Percentiles rank a stretch among this genome's conserved stretches.
Conservation (phyloP, 1,139 yeast species). For the Scheffersomyces lignicola region DNA sequence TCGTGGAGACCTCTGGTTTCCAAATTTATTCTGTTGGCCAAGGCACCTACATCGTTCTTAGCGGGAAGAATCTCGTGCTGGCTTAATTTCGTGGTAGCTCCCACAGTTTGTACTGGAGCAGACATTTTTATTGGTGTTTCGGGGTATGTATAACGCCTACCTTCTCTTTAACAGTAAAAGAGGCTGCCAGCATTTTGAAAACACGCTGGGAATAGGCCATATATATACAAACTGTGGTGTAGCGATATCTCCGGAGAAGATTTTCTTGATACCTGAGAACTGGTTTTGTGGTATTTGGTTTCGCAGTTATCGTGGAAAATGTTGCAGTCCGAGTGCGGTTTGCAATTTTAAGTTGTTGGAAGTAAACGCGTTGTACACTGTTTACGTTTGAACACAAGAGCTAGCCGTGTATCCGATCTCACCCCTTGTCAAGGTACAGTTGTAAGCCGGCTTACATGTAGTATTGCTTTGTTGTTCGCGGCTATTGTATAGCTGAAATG, state of each 20-base stretch:
- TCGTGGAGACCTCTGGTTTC: conserved; percentile 69
- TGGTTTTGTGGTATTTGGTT: not conserved
- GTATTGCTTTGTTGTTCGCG: not conserved
- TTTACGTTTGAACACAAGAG: no score
- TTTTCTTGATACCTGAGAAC: not conserved
- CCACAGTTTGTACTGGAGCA: conserved; percentile 16
- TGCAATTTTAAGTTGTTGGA: no score
- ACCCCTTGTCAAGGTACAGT: not conserved
- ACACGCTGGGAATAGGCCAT: no score
- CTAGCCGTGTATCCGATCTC: not conserved
- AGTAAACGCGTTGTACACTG: no score
- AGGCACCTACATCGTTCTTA: conserved; percentile 74
- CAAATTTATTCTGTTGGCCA: conserved; percentile 74
- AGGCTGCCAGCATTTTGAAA: no score
- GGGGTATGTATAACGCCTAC: no score
- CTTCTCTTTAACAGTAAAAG: no score
- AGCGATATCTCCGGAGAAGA: not conserved
- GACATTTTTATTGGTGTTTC: no score
- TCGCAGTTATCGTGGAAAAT: conserved; percentile 1
- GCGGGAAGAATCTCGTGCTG: conserved; percentile 69
- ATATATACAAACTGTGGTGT: conserved; percentile 1
- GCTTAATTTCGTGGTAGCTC: conserved; percentile 40
- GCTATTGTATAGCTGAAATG: not conserved
- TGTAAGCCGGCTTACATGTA: not conserved
- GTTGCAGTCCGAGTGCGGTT: conserved; percentile 1